Evolutionary conservation across 495 filamentous ascomycete genomes (phyloP).

Genomic region (Melanomma pulvis-pyrius): DNA sequence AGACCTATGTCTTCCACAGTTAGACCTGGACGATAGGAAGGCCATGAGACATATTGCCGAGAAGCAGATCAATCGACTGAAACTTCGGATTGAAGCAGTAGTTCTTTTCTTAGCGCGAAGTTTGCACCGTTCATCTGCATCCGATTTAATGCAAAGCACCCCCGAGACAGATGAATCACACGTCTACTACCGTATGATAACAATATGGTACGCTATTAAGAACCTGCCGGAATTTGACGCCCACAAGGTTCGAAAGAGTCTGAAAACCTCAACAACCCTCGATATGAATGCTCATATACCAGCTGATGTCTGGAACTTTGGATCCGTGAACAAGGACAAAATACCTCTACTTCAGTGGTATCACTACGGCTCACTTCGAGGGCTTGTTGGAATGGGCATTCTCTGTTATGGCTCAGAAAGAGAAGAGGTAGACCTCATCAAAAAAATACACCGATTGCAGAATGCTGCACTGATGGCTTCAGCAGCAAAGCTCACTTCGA

Average conservation of each 20-base stretch:
- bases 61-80: background rate
- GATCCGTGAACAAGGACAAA: slow-evolving; percentile 1
- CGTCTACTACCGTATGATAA: background rate
- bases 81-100: background rate
- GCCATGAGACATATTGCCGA: background rate
- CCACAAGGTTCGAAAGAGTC: background rate
- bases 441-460: background rate
- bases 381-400: background rate
- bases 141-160: background rate
- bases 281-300: background rate
- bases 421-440: background rate
- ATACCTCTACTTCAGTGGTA: slow-evolving; percentile 8
- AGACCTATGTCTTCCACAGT: background rate
- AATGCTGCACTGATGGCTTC: background rate
- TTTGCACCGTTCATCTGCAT: background rate
- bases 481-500: slow-evolving; percentile 8
- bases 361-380: slow-evolving; percentile 5
- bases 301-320: background rate
- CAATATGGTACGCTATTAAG: background rate
- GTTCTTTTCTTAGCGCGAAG: background rate
- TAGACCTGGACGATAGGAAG: background rate
- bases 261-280: background rate
- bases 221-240: background rate
- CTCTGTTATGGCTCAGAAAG: background rate
- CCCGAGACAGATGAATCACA: background rate